These are phyloP conservation scores for Austropuccinia psidii DNA, from an alignment of 1,284 basidiomycete genomes.

Conservation along the genomic window DNA sequence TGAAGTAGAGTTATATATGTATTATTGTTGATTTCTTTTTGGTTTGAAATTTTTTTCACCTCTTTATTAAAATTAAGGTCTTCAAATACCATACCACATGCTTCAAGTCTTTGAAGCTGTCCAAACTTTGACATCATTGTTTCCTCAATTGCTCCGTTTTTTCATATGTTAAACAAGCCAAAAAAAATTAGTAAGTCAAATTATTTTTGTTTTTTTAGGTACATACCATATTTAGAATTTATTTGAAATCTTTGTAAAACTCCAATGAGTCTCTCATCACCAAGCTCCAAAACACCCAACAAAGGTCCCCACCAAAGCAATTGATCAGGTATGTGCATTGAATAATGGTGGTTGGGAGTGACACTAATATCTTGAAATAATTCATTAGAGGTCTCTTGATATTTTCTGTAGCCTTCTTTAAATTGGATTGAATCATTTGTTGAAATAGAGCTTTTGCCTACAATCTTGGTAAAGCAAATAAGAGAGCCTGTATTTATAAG, in stretches of 20 bases:
- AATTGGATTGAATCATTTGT: neutral
- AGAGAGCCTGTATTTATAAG: constrained; percentile 21
- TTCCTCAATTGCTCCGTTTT: neutral
- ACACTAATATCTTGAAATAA: neutral
- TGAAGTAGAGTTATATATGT: too few relatives aligned
- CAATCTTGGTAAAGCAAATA: constrained; percentile 28
- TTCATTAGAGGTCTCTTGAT: neutral
- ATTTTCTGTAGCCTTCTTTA: neutral
- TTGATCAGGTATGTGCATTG: neutral
- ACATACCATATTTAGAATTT: too few relatives aligned
- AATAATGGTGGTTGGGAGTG: constrained; percentile 19
- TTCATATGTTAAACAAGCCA: too few relatives aligned
- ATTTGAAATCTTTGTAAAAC: neutral
- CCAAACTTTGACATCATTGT: constrained; percentile 1
- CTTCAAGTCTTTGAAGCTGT: neutral
- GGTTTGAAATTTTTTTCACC: too few relatives aligned
- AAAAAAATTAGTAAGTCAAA: too few relatives aligned
- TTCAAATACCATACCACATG: too few relatives aligned
- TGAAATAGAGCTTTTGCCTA: neutral
- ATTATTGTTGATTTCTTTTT: too few relatives aligned
- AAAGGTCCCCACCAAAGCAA: constrained; percentile 15
- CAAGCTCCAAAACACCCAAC: neutral
- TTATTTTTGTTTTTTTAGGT: too few relatives aligned
- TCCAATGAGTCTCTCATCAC: neutral
- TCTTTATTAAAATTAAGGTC: too few relatives aligned